Evolutionary conservation across 2,329 filamentous ascomycete species (phyloP).

Genomic region (Fusarium mexicanum): DNA sequence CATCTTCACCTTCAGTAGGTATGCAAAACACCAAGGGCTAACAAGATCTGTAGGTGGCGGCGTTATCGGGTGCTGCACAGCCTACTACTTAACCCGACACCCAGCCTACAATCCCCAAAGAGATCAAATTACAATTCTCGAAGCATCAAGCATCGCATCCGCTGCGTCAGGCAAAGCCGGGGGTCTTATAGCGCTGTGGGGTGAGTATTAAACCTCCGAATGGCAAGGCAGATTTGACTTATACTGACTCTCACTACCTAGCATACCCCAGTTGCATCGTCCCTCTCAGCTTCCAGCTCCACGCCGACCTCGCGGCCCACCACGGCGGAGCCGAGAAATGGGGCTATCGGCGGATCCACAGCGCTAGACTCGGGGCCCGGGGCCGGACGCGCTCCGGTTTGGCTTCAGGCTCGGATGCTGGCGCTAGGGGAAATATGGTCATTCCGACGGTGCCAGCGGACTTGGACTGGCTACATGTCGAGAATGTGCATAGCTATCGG

Average conservation of each 20-base stretch:
- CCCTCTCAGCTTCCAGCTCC: not conserved
- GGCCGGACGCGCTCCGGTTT: not conserved
- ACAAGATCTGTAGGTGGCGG: not conserved
- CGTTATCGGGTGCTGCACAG: not conserved
- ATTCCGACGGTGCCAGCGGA: not conserved
- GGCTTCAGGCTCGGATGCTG: not conserved
- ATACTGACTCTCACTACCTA: not conserved
- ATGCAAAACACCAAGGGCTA: rapidly evolving
- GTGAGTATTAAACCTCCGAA: not conserved
- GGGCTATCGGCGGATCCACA: not conserved
- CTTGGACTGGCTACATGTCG: not conserved
- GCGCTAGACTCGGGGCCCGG: not conserved
- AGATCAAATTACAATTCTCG: not conserved
- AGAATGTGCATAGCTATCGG: not conserved
- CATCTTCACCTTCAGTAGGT: not conserved
- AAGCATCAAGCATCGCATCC: not conserved
- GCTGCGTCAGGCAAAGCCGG: not conserved
- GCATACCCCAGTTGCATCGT: not conserved
- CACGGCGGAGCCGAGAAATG: not conserved
- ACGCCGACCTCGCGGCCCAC: not conserved
- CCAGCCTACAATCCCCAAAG: not conserved
- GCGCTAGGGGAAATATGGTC: not conserved
- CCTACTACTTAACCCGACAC: not conserved
- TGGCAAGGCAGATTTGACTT: not conserved
- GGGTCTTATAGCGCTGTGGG: not conserved